phyloP scores from a whole-genome alignment of 192 early-diverging fungal species.

The Mortierella alpina region DNA sequence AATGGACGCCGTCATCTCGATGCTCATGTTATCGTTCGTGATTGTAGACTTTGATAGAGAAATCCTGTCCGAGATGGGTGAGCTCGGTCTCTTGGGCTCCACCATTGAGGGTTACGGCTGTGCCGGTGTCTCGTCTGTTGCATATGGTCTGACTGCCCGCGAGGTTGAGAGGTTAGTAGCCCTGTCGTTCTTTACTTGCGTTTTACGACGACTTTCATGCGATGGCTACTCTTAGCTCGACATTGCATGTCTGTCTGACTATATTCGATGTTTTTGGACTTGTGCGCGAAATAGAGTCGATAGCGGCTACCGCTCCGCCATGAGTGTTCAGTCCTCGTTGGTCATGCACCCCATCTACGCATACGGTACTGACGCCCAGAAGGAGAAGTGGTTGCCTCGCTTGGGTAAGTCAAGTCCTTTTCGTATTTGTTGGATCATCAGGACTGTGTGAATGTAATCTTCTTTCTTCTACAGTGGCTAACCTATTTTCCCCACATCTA shows the following conservation, averaged over 20 bases:
- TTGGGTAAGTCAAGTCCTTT: conserved; percentile 67
- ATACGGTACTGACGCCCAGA: conserved; percentile 90
- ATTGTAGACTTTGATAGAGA: conserved; percentile 83
- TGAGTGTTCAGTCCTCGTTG: conserved; percentile 98
- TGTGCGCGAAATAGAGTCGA: conserved; percentile 73
- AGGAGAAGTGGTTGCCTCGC: conserved; percentile 90
- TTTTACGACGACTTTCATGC: neutral
- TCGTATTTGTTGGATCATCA: neutral
- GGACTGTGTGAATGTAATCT: neutral
- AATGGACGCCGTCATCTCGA: neutral
- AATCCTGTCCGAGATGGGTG: conserved; percentile 95
- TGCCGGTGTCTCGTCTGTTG: conserved; percentile 96
- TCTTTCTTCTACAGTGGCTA: neutral
- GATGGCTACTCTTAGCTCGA: neutral
- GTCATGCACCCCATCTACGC: conserved; percentile 99
- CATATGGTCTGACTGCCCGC: conserved; percentile 95
- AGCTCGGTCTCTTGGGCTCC: conserved; percentile 90
- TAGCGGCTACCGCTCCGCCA: conserved; percentile 96
- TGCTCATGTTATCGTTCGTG: neutral
- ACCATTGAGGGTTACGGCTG: conserved; percentile 98
- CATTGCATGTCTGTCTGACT: neutral
- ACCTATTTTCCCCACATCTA: neutral
- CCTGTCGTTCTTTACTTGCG: neutral
- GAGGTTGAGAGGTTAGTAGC: conserved; percentile 87
- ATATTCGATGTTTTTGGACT: conserved; percentile 8